phyloP scores from a whole-genome alignment of 345 rosid species.

The Syzygium jambos region DNA sequence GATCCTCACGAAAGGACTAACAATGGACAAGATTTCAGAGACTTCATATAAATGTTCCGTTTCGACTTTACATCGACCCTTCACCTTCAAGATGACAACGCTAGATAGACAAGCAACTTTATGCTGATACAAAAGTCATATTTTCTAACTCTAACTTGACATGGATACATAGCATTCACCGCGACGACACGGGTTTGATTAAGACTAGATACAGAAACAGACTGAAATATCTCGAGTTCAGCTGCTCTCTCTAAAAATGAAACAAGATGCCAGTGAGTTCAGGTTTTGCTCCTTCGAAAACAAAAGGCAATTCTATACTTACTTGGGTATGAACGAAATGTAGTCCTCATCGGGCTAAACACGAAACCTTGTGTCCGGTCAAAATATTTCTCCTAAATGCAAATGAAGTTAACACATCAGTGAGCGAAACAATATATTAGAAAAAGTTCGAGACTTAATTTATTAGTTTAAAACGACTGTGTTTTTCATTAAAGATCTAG shows the following conservation, averaged over 20 bases:
- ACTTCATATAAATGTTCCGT: not conserved
- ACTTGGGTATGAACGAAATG: not conserved
- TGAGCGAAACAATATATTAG: not conserved
- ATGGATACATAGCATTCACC: not conserved
- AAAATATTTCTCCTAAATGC: not conserved
- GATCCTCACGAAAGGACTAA: not conserved
- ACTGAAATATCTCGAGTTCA: not conserved
- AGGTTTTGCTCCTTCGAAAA: not conserved
- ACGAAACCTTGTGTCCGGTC: not conserved
- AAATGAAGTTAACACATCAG: not conserved
- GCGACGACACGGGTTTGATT: not conserved
- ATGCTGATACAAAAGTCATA: not conserved
- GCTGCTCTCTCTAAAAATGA: not conserved
- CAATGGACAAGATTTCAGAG: not conserved
- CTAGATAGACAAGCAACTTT: not conserved
- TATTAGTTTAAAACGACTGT: not conserved
- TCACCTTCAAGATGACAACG: not conserved
- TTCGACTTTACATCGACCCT: not conserved
- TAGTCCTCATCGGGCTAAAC: not conserved
- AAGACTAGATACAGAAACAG: not conserved
- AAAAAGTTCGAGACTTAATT: not conserved
- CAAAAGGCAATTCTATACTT: not conserved
- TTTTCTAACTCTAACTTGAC: not conserved
- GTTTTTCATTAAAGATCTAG: not conserved
- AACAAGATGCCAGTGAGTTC: not conserved